phyloP scores from a whole-genome alignment of 305 asterid genomes.

The Solanum hybrid region DNA sequence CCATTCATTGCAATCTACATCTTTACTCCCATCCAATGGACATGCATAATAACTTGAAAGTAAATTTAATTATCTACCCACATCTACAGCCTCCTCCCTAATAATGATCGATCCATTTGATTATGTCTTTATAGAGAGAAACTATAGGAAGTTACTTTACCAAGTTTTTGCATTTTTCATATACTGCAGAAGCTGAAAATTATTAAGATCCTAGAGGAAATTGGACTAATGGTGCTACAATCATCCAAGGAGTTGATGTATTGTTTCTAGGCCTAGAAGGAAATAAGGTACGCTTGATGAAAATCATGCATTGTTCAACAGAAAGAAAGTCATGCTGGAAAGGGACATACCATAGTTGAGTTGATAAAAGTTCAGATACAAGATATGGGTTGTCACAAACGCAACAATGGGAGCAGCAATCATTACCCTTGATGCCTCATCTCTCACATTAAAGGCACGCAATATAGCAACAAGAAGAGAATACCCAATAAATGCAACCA shows the following conservation, averaged over 20 bases:
- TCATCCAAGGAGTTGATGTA: neutral
- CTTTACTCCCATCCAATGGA: neutral
- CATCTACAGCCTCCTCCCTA: neutral
- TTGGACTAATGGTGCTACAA: neutral
- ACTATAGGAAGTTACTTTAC: neutral
- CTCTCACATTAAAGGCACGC: constrained; percentile 52
- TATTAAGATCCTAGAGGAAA: neutral
- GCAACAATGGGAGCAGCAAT: constrained; percentile 80
- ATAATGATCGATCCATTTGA: neutral
- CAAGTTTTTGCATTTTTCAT: neutral
- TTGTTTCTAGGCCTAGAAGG: neutral
- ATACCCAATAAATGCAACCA: constrained; percentile 68
- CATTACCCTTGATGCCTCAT: constrained; percentile 91
- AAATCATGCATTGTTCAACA: neutral
- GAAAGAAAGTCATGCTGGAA: constrained; percentile 20
- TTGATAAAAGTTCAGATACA: constrained; percentile 61
- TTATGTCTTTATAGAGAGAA: neutral
- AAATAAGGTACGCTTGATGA: neutral
- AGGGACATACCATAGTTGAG: constrained; percentile 54
- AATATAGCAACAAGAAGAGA: constrained; percentile 63
- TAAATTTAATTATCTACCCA: neutral
- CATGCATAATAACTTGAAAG: neutral
- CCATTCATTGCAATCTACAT: neutral
- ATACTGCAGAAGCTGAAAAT: neutral
- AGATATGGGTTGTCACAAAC: constrained; percentile 63